phyloP scores from a whole-genome alignment of 2,329 filamentous ascomycete genomes.

The Pseudovirgaria hyperparasitica region DNA sequence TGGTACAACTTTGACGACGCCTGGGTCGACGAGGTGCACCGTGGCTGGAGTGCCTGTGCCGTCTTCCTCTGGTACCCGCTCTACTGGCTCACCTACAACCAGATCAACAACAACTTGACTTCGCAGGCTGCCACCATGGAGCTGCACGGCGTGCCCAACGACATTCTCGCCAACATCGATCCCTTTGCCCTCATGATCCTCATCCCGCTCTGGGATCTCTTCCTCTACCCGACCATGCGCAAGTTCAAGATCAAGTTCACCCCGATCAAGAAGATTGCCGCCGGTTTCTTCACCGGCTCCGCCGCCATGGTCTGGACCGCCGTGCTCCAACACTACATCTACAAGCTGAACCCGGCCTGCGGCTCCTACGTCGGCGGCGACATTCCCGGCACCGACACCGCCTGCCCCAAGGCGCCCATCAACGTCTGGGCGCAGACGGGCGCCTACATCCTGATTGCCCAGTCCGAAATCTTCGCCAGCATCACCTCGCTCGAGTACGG shows the following conservation, averaged over 20 bases:
- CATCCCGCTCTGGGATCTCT: conserved; percentile 53
- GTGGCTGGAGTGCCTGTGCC: conserved; percentile 36
- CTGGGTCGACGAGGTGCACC: conserved; percentile 68
- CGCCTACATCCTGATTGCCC: conserved; percentile 41
- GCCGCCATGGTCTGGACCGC: conserved; percentile 47
- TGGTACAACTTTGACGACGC: conserved; percentile 75
- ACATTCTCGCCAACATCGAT: conserved; percentile 64
- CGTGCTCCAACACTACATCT: conserved; percentile 46
- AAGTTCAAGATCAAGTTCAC: conserved; percentile 53
- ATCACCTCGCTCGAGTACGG: conserved; percentile 62
- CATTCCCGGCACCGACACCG: no score
- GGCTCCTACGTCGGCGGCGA: conserved; percentile 30
- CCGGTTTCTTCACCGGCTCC: conserved; percentile 54
- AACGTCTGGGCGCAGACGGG: conserved; percentile 43
- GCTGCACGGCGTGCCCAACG: conserved; percentile 61
- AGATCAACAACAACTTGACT: conserved; percentile 55
- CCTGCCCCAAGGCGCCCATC: conserved; percentile 30
- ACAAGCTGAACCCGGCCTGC: conserved; percentile 42
- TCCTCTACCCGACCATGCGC: conserved; percentile 57
- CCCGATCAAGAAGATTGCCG: conserved; percentile 63
- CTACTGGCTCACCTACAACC: conserved; percentile 56
- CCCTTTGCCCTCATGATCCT: conserved; percentile 64
- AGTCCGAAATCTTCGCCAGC: conserved; percentile 50
- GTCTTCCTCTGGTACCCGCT: conserved; percentile 44
- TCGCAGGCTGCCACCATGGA: conserved; percentile 56